Conservation (phyloP, 164 flowering plant genomes). For the Brasenia schreberi region DNA sequence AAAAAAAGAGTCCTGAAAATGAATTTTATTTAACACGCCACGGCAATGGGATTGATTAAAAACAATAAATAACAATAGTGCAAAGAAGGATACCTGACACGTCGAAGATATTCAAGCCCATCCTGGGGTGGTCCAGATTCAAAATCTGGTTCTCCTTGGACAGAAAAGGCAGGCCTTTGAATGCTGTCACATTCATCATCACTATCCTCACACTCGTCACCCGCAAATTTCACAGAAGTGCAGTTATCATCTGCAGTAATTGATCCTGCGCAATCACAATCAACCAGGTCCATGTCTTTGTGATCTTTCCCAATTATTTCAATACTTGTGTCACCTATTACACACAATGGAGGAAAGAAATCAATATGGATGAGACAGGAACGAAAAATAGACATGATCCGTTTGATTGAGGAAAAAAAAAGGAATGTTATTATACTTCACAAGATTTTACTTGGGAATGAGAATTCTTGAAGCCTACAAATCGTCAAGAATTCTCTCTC, state of each 20-base stretch:
- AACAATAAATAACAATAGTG: too few species aligned
- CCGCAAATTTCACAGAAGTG: slow-evolving; percentile 16
- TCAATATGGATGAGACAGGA: not conserved
- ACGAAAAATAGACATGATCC: not conserved
- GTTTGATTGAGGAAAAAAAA: not conserved
- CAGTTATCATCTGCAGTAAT: slow-evolving; percentile 10
- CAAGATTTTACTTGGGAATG: not conserved
- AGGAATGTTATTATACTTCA: not conserved
- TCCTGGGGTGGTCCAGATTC: slow-evolving; percentile 93
- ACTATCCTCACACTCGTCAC: slow-evolving; percentile 38
- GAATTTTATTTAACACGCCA: too few species aligned
- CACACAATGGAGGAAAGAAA: not conserved
- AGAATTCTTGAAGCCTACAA: too few species aligned
- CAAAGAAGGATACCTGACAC: slow-evolving; percentile 58
- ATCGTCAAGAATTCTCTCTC: too few species aligned
- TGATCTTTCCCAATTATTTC: slow-evolving; percentile 1
- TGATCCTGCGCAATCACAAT: slow-evolving; percentile 6
- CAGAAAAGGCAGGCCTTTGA: slow-evolving; percentile 73
- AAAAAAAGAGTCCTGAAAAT: too few species aligned
- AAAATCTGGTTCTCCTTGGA: slow-evolving; percentile 88
- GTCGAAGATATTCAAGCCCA: slow-evolving; percentile 88
- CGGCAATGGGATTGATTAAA: too few species aligned
- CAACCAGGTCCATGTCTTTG: slow-evolving; percentile 4
- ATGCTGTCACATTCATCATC: slow-evolving; percentile 61
- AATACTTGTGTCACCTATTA: slow-evolving; percentile 21